Percentiles rank a stretch among this genome's conserved stretches.
Conservation (phyloP, 2,329 filamentous ascomycete genomes). For the Lasiodiplodia gonubiensis region DNA sequence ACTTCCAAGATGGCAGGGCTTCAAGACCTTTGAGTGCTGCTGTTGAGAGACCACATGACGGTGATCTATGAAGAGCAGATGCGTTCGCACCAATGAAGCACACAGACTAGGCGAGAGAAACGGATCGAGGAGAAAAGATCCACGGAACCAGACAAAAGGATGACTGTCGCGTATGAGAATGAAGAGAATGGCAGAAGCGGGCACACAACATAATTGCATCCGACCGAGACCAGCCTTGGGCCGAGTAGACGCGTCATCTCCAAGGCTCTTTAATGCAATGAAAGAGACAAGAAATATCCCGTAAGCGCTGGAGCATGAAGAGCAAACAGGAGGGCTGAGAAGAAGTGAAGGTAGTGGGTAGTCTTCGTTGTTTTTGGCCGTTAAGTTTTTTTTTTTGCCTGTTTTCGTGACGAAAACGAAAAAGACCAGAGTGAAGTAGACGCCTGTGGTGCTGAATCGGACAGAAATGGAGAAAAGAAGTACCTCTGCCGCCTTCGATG, state of each 20-base stretch:
- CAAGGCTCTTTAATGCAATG: neutral
- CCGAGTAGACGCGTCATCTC: neutral
- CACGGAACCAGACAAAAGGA: no score
- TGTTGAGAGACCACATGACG: no score
- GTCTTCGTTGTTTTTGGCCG: neutral
- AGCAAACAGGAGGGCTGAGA: neutral
- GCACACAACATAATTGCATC: neutral
- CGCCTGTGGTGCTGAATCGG: neutral
- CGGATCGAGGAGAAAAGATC: no score
- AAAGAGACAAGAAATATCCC: neutral
- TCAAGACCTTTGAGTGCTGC: no score
- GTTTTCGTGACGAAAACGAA: neutral
- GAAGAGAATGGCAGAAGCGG: neutral
- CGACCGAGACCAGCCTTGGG: neutral
- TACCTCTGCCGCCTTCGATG: neutral
- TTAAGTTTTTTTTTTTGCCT: neutral
- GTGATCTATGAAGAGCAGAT: no score
- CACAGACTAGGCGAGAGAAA: no score
- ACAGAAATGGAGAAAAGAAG: neutral
- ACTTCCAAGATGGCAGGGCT: no score
- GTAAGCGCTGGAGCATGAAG: neutral
- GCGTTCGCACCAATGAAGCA: no score
- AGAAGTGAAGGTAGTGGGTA: neutral
- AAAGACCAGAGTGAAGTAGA: neutral
- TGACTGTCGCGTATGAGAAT: no score